phyloP scores from a whole-genome alignment of 2,329 filamentous ascomycete genomes.

The Aspergillus glaucus region DNA sequence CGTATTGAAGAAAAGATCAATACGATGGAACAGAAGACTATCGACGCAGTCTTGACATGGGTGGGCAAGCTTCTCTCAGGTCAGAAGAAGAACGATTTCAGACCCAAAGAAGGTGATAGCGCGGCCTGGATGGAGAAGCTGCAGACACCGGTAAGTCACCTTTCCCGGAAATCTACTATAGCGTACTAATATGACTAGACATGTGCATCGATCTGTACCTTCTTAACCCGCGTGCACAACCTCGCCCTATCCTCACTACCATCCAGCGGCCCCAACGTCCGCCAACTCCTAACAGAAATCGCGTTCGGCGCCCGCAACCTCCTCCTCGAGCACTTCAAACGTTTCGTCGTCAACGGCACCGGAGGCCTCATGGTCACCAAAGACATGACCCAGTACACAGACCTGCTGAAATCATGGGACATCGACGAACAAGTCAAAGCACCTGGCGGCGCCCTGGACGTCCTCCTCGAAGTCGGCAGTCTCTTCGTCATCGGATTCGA shows the following conservation, averaged over 20 bases:
- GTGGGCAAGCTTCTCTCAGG: slow-evolving; percentile 62
- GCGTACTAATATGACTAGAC: slow-evolving; percentile 42
- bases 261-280: slow-evolving; percentile 65
- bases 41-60: slow-evolving; percentile 72
- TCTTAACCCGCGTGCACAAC: slow-evolving; percentile 63
- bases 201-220: slow-evolving; percentile 72
- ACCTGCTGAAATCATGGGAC: slow-evolving; percentile 77
- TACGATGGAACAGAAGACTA: slow-evolving; percentile 60
- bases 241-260: slow-evolving; percentile 60
- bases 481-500: slow-evolving; percentile 89
- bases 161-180: not conserved
- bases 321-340: slow-evolving; percentile 88
- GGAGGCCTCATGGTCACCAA: slow-evolving; percentile 93
- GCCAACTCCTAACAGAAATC: slow-evolving; percentile 75
- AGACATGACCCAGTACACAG: slow-evolving; percentile 89
- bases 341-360: slow-evolving; percentile 85
- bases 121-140: slow-evolving; percentile 60
- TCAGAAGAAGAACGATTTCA: slow-evolving; percentile 85
- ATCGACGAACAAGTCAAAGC: slow-evolving; percentile 55
- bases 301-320: slow-evolving; percentile 70
- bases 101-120: slow-evolving; percentile 70
- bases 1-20: slow-evolving; percentile 81
- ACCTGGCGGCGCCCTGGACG: slow-evolving; percentile 60
- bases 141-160: slow-evolving; percentile 59
- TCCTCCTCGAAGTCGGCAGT: slow-evolving; percentile 87